Conservation (phyloP, 2,329 filamentous ascomycete species). For the Plenodomus tracheiphilus region DNA sequence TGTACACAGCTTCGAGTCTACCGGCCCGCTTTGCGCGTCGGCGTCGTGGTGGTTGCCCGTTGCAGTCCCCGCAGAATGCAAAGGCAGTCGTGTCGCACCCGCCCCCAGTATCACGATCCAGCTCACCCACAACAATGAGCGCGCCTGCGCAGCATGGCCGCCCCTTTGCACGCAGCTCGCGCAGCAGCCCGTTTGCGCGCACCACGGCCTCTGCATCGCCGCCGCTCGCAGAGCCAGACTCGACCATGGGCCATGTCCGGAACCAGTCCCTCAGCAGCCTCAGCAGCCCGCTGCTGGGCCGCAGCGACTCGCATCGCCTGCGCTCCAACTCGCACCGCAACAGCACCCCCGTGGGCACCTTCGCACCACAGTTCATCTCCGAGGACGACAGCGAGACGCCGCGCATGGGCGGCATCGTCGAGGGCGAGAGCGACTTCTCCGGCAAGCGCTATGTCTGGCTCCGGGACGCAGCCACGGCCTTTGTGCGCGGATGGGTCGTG, state of each 20-base stretch:
- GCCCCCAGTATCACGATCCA: slow-evolving; percentile 17
- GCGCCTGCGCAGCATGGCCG: slow-evolving; percentile 63
- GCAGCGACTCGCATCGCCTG: slow-evolving; percentile 41
- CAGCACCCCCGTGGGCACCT: slow-evolving; percentile 74
- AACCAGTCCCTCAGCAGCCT: slow-evolving; percentile 66
- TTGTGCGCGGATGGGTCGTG: slow-evolving; percentile 89
- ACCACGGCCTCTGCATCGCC: slow-evolving; percentile 49
- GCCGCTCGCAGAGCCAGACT: slow-evolving; percentile 51
- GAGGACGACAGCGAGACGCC: slow-evolving; percentile 69
- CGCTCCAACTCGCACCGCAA: slow-evolving; percentile 68
- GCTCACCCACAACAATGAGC: slow-evolving; percentile 50
- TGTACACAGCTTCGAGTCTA: slow-evolving; percentile 32
- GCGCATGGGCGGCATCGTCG: slow-evolving; percentile 69
- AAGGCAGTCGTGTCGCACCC: slow-evolving; percentile 28
- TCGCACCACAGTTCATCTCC: slow-evolving; percentile 92
- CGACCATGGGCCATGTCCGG: slow-evolving; percentile 61
- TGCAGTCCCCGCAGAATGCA: slow-evolving; percentile 27
- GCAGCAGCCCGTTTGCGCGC: slow-evolving; percentile 79
- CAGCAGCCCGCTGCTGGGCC: slow-evolving; percentile 39
- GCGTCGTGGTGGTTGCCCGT: slow-evolving; percentile 8
- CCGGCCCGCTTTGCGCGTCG: slow-evolving; percentile 10
- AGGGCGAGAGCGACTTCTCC: slow-evolving; percentile 98
- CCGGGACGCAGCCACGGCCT: slow-evolving; percentile 81
- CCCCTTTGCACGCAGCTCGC: slow-evolving; percentile 62
- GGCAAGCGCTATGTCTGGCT: slow-evolving; percentile 99